phyloP scores from a whole-genome alignment of 2,329 filamentous ascomycete genomes.

The Beauveria sp. region DNA sequence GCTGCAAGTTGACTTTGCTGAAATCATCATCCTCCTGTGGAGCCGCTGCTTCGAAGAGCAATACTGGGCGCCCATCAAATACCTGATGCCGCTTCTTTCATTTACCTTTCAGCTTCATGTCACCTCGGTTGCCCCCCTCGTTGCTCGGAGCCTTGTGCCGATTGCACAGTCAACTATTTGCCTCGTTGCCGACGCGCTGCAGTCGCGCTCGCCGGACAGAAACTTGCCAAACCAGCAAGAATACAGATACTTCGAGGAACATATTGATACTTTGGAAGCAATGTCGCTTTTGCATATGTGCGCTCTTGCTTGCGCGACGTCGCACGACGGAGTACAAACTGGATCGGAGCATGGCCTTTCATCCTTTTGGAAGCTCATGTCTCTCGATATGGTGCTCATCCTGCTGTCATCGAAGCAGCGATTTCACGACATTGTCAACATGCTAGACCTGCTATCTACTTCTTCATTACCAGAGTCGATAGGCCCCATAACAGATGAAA shows the following conservation, averaged over 20 bases:
- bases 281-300: conserved; percentile 59
- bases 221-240: conserved; percentile 37
- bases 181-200: conserved; percentile 49
- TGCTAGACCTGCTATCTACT: conserved; percentile 59
- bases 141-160: conserved; percentile 50
- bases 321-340: conserved; percentile 23
- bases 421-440: conserved; percentile 52
- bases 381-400: conserved; percentile 58
- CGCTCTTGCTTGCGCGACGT: conserved; percentile 51
- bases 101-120: conserved; percentile 58
- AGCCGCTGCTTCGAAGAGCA: conserved; percentile 56
- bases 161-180: conserved; percentile 53
- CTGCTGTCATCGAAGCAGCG: conserved; percentile 62
- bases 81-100: conserved; percentile 56
- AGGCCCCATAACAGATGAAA: conserved; percentile 51
- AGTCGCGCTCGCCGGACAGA: conserved; percentile 39
- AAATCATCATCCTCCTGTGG: conserved; percentile 61
- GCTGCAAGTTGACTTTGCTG: conserved; percentile 57
- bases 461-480: conserved; percentile 58
- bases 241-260: conserved; percentile 32
- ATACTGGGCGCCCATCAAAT: conserved; percentile 54
- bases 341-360: conserved; percentile 24
- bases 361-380: conserved; percentile 61
- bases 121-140: conserved; percentile 47
- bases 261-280: conserved; percentile 56